Evolutionary conservation across 2,329 filamentous ascomycete species (phyloP), one percentile per base, ranked within the genome.

Genomic region (Colletotrichum horii): DNA sequence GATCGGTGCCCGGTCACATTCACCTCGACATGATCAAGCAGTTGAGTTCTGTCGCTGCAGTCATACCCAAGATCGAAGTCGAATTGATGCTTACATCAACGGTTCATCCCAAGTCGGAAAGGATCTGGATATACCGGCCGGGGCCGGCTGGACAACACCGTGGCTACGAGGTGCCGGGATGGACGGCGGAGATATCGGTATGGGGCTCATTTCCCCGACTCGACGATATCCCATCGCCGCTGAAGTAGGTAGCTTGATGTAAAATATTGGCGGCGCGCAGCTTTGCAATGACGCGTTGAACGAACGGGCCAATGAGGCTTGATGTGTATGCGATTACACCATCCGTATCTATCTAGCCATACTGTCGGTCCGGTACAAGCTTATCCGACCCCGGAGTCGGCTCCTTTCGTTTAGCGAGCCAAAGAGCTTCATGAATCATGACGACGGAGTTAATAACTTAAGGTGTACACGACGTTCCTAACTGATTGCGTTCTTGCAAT

Each of bases 391-490:
- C 70, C 74, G 70, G 74, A 76, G 71, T 69, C 64, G 74, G 74
- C 58, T 76, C 70, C 58, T 76, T 76, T 74, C 65, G 56, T 28
- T 65, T 73, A 68, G 70, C 70, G 70, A 73, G 58, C 48, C 70
- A 36, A 26, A n/a, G 68, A 69, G 58, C 74, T 74, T 74, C 74
- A 76, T 76, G 74, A 76, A 74, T 76, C 74, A 76, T 76, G 70
- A 76, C 64, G 70, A 19, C 60, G n/a, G 55, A 38, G 66, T 14
- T 36, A 43, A 52, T 52, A 52, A 52, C 3, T 22, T 22, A 3
- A 52, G 43, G 43, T 22, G n/a, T 52, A 52, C 12, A 52, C 43
- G 43, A 52, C n/a, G 43, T 52, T 52, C 43, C 14, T 4, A 0
- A 12, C 7, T 16, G 48, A 76, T 70, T 43, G 43, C 66, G 56